Evolutionary conservation across 306 rosid species (phyloP).

Genomic region (Ammopiptanthus mongolicus): DNA sequence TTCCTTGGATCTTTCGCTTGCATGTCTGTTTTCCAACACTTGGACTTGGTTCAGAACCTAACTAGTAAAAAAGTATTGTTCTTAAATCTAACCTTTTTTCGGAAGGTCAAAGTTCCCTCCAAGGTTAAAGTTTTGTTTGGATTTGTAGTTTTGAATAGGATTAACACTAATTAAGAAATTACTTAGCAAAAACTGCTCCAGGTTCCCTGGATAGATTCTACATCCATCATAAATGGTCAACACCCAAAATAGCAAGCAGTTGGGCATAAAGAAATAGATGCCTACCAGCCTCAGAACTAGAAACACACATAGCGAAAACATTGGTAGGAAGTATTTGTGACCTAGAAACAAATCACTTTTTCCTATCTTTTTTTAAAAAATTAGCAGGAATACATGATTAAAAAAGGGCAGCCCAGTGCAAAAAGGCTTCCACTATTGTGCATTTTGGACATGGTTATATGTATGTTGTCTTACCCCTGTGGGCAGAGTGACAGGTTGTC

Average conservation of each 20-base stretch:
- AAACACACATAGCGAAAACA: neutral
- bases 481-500: neutral
- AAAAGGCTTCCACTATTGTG: neutral
- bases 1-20: neutral
- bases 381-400: neutral
- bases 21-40: neutral
- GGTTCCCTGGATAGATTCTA: constrained; percentile 4
- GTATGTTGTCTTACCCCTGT: neutral
- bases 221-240: neutral
- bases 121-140: neutral
- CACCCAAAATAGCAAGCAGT: neutral
- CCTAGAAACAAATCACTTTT: neutral
- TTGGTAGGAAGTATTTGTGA: neutral
- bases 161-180: neutral
- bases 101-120: neutral
- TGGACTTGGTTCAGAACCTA: neutral
- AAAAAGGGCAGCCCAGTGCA: neutral
- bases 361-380: neutral
- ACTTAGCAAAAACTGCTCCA: neutral
- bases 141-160: neutral
- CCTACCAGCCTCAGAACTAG: neutral
- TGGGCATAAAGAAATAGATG: neutral
- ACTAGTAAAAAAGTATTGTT: neutral
- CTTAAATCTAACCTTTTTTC: neutral
- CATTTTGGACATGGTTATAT: neutral